phyloP scores from a whole-genome alignment of 2,329 filamentous ascomycete genomes.

The Penicillium sp. region DNA sequence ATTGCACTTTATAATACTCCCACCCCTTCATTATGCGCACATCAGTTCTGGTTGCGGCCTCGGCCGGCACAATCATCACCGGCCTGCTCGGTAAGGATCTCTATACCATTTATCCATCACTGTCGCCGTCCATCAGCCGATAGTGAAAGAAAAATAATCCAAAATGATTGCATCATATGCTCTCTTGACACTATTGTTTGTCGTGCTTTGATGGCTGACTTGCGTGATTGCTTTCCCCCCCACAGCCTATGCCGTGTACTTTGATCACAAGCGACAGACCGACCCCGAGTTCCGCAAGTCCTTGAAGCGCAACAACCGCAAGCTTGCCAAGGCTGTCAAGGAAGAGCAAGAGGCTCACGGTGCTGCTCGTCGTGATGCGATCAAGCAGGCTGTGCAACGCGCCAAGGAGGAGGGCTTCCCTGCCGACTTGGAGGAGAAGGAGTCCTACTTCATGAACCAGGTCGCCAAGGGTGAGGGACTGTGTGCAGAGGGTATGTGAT shows the following conservation, averaged over 20 bases:
- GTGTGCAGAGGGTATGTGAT: constrained; percentile 67
- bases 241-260: constrained; percentile 59
- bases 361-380: constrained; percentile 52
- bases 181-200: constrained; percentile 4
- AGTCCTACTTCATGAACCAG: constrained; percentile 94
- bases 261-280: constrained; percentile 59
- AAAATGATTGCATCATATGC: neutral
- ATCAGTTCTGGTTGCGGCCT: constrained; percentile 53
- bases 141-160: neutral
- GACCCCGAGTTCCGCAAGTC: constrained; percentile 58
- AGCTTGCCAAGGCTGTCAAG: constrained; percentile 42
- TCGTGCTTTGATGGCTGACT: neutral
- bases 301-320: constrained; percentile 47
- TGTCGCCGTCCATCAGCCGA: neutral
- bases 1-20: neutral
- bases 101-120: neutral
- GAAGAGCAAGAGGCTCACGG: constrained; percentile 45
- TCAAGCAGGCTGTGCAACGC: constrained; percentile 69
- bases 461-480: constrained; percentile 82
- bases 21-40: constrained; percentile 44
- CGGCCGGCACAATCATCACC: constrained; percentile 53
- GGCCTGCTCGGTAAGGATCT: constrained; percentile 47
- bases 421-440: constrained; percentile 80
- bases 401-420: constrained; percentile 92
- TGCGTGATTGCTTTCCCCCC: neutral